A percentile compares a stretch with the other conserved stretches of the same genome.
Conservation (phyloP, 2,329 filamentous ascomycete genomes). For the Akanthomyces lecanii region DNA sequence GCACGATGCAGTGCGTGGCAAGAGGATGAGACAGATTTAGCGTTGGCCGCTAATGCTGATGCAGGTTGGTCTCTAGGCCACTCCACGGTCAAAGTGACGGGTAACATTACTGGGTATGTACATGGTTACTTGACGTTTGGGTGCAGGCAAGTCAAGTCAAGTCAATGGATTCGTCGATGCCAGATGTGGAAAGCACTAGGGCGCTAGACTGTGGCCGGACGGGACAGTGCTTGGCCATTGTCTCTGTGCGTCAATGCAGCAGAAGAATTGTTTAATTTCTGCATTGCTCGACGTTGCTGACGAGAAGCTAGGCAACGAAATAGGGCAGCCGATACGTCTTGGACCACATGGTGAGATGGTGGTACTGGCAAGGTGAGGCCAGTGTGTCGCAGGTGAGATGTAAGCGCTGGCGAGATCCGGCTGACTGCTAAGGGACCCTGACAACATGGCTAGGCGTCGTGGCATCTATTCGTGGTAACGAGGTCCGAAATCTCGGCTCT, state of each 20-base stretch:
- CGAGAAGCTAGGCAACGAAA: neutral
- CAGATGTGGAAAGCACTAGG: neutral
- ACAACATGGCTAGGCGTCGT: neutral
- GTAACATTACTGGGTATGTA: neutral
- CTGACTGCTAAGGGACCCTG: neutral
- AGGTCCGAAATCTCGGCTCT: neutral
- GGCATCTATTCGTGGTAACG: neutral
- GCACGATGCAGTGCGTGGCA: neutral
- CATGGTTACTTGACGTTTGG: neutral
- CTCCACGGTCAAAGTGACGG: neutral
- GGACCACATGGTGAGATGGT: neutral
- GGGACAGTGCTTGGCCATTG: neutral
- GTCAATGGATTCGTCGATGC: neutral
- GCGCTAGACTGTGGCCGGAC: neutral
- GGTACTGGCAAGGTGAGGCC: neutral
- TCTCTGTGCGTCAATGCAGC: neutral
- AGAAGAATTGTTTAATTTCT: neutral
- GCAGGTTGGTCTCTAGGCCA: neutral
- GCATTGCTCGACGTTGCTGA: neutral
- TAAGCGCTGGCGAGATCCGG: neutral
- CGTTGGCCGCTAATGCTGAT: neutral
- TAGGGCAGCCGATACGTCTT: neutral
- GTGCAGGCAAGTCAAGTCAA: no score
- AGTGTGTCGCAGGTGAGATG: neutral
- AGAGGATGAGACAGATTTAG: neutral